phyloP scores from a whole-genome alignment of 306 rosid genomes.

The Gastrolobium villosum region DNA sequence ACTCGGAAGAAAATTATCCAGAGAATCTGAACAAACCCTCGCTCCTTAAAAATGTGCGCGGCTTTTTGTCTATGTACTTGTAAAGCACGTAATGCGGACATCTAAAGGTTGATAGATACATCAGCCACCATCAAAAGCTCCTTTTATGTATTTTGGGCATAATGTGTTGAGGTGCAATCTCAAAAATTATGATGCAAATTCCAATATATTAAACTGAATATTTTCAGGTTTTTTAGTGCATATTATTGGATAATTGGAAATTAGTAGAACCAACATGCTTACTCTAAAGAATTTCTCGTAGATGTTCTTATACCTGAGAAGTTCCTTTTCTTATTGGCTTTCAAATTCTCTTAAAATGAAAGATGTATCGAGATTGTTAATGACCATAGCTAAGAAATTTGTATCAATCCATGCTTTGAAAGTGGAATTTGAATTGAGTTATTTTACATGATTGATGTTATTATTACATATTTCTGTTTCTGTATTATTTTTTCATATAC shows the following conservation, averaged over 20 bases:
- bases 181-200: neutral
- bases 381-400: neutral
- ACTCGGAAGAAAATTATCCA: conserved; percentile 4
- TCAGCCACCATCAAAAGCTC: neutral
- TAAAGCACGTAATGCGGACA: neutral
- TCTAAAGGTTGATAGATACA: neutral
- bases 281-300: too few relatives aligned
- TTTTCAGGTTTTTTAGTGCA: neutral
- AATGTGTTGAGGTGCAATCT: neutral
- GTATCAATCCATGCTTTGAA: neutral
- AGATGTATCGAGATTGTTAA: neutral
- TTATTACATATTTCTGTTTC: neutral
- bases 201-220: conserved; percentile 8
- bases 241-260: neutral
- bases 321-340: neutral
- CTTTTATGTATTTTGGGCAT: conserved; percentile 9
- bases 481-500: neutral
- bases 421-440: neutral
- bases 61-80: conserved; percentile 3
- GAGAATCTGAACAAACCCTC: neutral
- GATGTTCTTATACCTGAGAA: too few relatives aligned
- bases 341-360: neutral
- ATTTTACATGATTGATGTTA: conserved; percentile 5
- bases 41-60: neutral
- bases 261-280: neutral